Evolutionary conservation across 306 rosid genomes (phyloP).

Genomic region (Dalbergia cultrata): DNA sequence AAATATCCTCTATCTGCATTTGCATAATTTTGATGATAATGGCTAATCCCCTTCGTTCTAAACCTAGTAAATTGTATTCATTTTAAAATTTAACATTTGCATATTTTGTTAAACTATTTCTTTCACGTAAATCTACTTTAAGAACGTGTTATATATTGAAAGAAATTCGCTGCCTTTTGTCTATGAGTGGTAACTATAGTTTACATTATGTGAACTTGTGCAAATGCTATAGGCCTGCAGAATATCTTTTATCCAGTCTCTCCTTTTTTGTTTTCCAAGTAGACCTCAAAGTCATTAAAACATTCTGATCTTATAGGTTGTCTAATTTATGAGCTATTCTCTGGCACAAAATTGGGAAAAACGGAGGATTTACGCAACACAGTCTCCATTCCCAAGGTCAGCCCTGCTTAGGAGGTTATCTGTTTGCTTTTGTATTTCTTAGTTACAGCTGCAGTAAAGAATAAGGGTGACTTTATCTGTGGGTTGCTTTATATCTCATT

Average conservation of each 20-base stretch:
- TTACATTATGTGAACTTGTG: slow-evolving; percentile 36
- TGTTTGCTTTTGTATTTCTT: slow-evolving; percentile 30
- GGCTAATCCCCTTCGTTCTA: slow-evolving; percentile 11
- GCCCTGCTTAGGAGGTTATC: slow-evolving; percentile 31
- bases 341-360: slow-evolving; percentile 83
- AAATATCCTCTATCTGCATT: slow-evolving; percentile 35
- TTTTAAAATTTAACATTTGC: slow-evolving; percentile 11
- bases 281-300: slow-evolving; percentile 34
- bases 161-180: slow-evolving; percentile 30
- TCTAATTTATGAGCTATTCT: slow-evolving; percentile 92
- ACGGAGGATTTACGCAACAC: slow-evolving; percentile 97
- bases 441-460: slow-evolving; percentile 1
- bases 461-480: slow-evolving; percentile 37
- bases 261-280: slow-evolving; percentile 2
- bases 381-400: slow-evolving; percentile 91
- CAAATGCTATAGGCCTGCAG: slow-evolving; percentile 27
- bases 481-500: slow-evolving; percentile 44
- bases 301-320: slow-evolving; percentile 70
- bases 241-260: slow-evolving; percentile 37
- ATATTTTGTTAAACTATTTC: slow-evolving; percentile 22
- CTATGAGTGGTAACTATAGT: slow-evolving; percentile 22
- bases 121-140: slow-evolving; percentile 11
- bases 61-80: not conserved
- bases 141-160: slow-evolving; percentile 32
- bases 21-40: slow-evolving; percentile 6